These are phyloP conservation scores for Magnaporthiopsis poae DNA, from an alignment of 2,329 filamentous ascomycete species.

Conservation along the genomic window DNA sequence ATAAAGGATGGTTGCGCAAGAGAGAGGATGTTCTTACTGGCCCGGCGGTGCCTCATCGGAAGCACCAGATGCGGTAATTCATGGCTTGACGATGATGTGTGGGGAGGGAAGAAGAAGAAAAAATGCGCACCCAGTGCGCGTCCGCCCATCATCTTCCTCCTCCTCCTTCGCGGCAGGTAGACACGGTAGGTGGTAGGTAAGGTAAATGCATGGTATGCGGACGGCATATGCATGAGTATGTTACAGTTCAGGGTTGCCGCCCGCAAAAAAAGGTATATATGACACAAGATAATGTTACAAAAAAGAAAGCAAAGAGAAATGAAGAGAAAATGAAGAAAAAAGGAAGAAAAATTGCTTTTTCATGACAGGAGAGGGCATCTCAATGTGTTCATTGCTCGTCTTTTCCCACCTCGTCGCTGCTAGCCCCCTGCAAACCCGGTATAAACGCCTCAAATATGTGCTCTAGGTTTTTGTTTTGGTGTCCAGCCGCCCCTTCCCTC, in stretches of 20 bases:
- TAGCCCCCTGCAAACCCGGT: not conserved
- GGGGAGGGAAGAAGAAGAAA: no score
- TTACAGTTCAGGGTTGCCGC: not conserved
- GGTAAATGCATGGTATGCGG: not conserved
- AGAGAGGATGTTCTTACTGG: no score
- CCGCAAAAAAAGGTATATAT: not conserved
- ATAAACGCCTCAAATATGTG: not conserved
- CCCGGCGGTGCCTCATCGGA: no score
- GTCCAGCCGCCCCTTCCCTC: no score
- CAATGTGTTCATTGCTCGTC: not conserved
- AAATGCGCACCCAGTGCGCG: no score
- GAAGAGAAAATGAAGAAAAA: not conserved
- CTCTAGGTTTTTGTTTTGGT: not conserved
- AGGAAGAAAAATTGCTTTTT: not conserved
- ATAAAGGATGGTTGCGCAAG: no score
- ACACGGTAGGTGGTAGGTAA: not conserved
- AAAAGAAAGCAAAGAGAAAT: not conserved
- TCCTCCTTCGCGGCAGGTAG: no score
- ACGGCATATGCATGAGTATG: not conserved
- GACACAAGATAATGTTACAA: not conserved
- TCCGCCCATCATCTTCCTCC: not conserved
- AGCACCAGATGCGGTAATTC: no score
- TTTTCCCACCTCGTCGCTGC: not conserved
- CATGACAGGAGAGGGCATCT: not conserved
- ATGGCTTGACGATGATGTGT: no score